Conservation (phyloP, 148 eudicot species). For the Camellia granthamiana region DNA sequence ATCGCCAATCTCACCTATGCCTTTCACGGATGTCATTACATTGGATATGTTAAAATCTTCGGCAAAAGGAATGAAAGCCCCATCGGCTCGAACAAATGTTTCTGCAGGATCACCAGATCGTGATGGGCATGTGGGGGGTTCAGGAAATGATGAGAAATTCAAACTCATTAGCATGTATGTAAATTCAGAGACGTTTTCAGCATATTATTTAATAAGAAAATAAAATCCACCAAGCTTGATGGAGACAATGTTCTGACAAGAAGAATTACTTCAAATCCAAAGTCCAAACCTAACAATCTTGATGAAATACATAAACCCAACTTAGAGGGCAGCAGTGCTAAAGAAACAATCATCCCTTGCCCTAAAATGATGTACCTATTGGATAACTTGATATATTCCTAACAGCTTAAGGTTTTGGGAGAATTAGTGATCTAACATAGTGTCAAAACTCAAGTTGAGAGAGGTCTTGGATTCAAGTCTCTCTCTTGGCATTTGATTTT, state of each 20-base stretch:
- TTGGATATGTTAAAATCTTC: constrained; percentile 49
- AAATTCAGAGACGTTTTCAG: background rate
- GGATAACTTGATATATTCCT: background rate
- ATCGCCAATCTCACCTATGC: constrained; percentile 58
- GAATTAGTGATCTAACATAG: no score
- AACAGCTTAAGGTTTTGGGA: no score
- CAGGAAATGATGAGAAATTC: background rate
- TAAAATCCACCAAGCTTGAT: background rate
- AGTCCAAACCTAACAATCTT: background rate
- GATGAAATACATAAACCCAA: background rate
- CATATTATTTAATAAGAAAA: background rate
- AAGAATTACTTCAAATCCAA: background rate
- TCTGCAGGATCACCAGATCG: constrained; percentile 34
- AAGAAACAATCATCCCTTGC: background rate
- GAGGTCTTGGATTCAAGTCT: no score
- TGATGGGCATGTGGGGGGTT: constrained; percentile 7
- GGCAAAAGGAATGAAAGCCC: constrained; percentile 67
- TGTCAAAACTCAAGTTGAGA: no score
- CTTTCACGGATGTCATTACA: constrained; percentile 54
- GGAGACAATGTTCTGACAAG: background rate
- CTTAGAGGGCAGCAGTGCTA: background rate
- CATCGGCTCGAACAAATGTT: constrained; percentile 76
- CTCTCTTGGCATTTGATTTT: no score
- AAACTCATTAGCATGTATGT: constrained; percentile 14
- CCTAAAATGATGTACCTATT: background rate